Base-by-base conservation (phyloP, 306 rosid species). In the Casuarina glauca region DNA sequence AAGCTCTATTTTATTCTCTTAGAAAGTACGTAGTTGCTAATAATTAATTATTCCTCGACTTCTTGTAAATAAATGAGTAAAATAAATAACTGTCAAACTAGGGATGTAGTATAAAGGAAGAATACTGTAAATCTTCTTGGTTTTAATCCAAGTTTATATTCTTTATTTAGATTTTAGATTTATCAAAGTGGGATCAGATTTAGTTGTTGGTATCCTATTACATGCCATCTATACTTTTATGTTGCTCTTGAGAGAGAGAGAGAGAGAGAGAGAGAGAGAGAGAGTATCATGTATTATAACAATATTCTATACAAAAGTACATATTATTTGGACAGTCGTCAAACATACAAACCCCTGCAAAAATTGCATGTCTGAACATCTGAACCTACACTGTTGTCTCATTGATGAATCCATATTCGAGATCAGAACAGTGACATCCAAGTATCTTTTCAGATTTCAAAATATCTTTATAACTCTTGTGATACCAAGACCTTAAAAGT, bases 1-100 rank as follows among this genome's bases (percentile, higher is more conserved):
- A 76, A 68, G 58, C 80, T 60, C 38, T 41, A 48, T 41, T 73
- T 79, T 0, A 70, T 76, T 48, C 57, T 62, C 20, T 58, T 58
- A 15, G 26, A 26, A 20, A 19, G 6, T 26, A 6, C 5, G 50
- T 66, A 41, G 9, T 9, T 17, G 70, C 38, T 57, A 6, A 32
- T 66, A 17, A 42, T 66, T 42, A 66, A 17, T 42, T 66, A 50
- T 17, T 17, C 45, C 13, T 64, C 46, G 39, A 39, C 48, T 43
- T 41, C 17, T 42, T 66, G 17, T 38, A 45, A 53, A 26, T 48
- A 2, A 48, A 48, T 9, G 51, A 48, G 51, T 46, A 2, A 46
- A 46, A 9, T 46, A 12, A 7, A 46, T 46, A 46, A 7, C 51
- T 46, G 10, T 48, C 9, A 48, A 3, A 9, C 9, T 48, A 48